Evolutionary conservation across 345 rosid genomes (phyloP), one percentile per base, ranked within the genome.

Genomic region (Passiflora organensis): DNA sequence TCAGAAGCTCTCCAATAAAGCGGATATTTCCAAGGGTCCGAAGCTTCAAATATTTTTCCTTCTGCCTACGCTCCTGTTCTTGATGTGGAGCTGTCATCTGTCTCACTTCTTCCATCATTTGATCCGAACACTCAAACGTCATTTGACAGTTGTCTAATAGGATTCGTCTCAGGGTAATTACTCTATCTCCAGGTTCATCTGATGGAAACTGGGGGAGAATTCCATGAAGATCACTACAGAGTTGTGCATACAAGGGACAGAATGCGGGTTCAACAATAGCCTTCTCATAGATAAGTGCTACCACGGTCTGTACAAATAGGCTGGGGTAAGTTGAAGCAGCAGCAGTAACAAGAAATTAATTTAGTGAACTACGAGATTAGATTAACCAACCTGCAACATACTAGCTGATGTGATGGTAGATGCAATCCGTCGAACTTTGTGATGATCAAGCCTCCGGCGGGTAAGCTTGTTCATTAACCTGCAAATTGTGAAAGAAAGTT

Each of bases 391-490:
- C 94, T 80, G 72, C 19, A 89, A 77, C 51, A 89, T 89, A 59
- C 89, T 94, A 43, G 94, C 83, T 25, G 96, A 76, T 48, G 87
- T 76, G 66, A 93, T 93, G 55, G 96, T 96, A 62, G 96, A 82
- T 59, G 89, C 95, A 18, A 93, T 86, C 28, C 89, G 86, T 55
- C 89, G 96, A 55, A 86, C 94, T 77, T 86, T 89, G 10, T 89
- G 91, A 67, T 86, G 69, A 77, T 89, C 96, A 74, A 81, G 86
- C 72, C 89, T 93, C 63, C 86, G 95, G 25, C 96, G 99, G 20
- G 99, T 89, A 48, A 89, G 71, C 77, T 93, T 93, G 77, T 93
- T 93, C 76, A 93, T 70, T 56, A 93, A 88, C 59, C 98, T 91
- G 81, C 34, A 28, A 3, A 28, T 28, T 8, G 5, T 2, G 34